Conservation (phyloP, 306 rosid species). For the Arachis hypogaea region DNA sequence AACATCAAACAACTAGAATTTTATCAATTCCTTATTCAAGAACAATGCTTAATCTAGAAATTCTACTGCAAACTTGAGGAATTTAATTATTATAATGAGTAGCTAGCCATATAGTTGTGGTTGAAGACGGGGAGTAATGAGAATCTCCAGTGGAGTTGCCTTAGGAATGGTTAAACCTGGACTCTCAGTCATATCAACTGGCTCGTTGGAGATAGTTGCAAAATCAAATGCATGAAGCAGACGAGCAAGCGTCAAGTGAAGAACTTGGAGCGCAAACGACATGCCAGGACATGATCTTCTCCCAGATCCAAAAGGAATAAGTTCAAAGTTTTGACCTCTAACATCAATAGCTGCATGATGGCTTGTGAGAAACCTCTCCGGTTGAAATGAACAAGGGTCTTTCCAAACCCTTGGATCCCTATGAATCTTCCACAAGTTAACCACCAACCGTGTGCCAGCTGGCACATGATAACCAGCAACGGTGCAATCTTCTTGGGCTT, state of each 20-base stretch:
- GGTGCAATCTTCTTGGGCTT: constrained; percentile 56
- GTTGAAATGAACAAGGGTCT: constrained; percentile 48
- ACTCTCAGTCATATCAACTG: constrained; percentile 55
- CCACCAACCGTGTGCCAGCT: constrained; percentile 55
- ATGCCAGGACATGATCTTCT: constrained; percentile 61
- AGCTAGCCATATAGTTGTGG: constrained; percentile 37
- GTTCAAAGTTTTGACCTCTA: constrained; percentile 56
- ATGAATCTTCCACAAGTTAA: constrained; percentile 62
- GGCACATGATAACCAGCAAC: constrained; percentile 53
- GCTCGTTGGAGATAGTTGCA: constrained; percentile 37
- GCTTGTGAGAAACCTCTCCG: constrained; percentile 52
- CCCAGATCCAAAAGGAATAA: constrained; percentile 65
- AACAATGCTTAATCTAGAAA: neutral
- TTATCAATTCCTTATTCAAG: neutral
- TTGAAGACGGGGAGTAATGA: constrained; percentile 56
- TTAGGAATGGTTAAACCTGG: constrained; percentile 56
- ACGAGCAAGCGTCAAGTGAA: constrained; percentile 56
- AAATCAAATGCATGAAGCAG: constrained; percentile 58
- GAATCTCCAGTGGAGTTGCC: constrained; percentile 53
- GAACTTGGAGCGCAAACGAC: constrained; percentile 57
- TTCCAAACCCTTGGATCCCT: constrained; percentile 63
- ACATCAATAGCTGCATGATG: constrained; percentile 39
- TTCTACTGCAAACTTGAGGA: neutral
- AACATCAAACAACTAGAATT: constrained; percentile 1
- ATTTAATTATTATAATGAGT: neutral